phyloP scores from a whole-genome alignment of 2,329 filamentous ascomycete genomes.

The Sarocladiaceae sp. region DNA sequence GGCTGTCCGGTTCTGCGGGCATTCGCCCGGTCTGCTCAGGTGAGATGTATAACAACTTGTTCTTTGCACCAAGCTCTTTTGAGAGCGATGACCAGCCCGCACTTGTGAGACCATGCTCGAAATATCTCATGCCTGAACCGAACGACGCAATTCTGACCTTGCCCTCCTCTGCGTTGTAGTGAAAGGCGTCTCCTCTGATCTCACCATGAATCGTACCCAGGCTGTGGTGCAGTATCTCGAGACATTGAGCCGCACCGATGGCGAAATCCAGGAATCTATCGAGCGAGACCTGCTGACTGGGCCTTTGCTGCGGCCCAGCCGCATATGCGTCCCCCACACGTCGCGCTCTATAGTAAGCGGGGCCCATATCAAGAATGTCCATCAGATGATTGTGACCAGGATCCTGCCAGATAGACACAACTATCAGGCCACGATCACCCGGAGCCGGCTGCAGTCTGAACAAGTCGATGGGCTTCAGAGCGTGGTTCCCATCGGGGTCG shows the following conservation, averaged over 20 bases:
- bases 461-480: constrained; percentile 74
- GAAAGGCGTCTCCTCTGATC: constrained; percentile 83
- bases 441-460: constrained; percentile 62
- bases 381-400: constrained; percentile 68
- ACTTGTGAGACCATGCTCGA: constrained; percentile 82
- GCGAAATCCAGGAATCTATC: constrained; percentile 83
- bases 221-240: constrained; percentile 87
- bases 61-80: constrained; percentile 76
- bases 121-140: constrained; percentile 78
- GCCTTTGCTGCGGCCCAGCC: constrained; percentile 36
- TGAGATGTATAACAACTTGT: constrained; percentile 86
- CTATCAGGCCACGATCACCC: constrained; percentile 63
- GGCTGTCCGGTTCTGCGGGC: constrained; percentile 82
- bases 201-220: constrained; percentile 85
- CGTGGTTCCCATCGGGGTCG: constrained; percentile 68
- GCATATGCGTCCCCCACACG: constrained; percentile 47
- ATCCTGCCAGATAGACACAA: constrained; percentile 75
- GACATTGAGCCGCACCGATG: constrained; percentile 76
- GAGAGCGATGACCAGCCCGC: constrained; percentile 81
- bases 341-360: constrained; percentile 57
- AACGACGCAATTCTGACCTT: constrained; percentile 76
- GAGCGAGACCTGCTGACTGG: constrained; percentile 59
- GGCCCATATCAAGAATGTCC: constrained; percentile 69
- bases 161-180: constrained; percentile 67
- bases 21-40: constrained; percentile 92